Evolutionary conservation across 306 rosid species (phyloP), one percentile per base, ranked within the genome.

Genomic region (Corylus avellana): DNA sequence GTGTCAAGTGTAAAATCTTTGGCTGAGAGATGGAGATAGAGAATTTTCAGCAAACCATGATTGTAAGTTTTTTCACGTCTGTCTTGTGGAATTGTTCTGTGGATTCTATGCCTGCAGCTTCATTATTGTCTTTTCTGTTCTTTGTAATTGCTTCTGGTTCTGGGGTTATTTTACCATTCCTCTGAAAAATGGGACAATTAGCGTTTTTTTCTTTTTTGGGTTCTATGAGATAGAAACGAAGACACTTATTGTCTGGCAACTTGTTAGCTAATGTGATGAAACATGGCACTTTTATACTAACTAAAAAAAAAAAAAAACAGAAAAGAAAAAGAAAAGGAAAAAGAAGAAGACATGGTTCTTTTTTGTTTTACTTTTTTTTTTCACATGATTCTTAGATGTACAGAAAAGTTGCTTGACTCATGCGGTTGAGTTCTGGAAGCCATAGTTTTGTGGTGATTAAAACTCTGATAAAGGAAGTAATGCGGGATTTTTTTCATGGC

Each of bases 361-460:
- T 48, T 48, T 56, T 32, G 74, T 56, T 73, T 5, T 50, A 74
- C 87, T 77, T 85, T 85, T 64, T 72, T 39, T 39, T 70, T 63
- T 80, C 91, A 85, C 89, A 83, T 88, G 91, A 83, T 81, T 37
- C 72, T 77, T 81, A 87, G 64, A 75, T 57, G 22, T 12, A n/a
- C 16, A 16, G 57, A 73, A 51, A 80, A 20, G 39, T 78, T 25
- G 6, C 54, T 80, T 62, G 75, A 20, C 46, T 59, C 74, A 27
- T 72, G 84, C 62, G 85, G 86, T 79, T 82, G 81, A 35, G 83
- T 71, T 72, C 58, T 70, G 56, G 27, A 20, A 59, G 72, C 29
- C 70, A 53, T 64, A 27, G 47, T 70, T 83, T 75, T 46, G 11
- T 51, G 75, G 42, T n/a, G 11, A 67, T 64, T 27, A 27, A 76